Evolutionary conservation across 2,329 filamentous ascomycete genomes (phyloP).

Genomic region (Fusarium sp.): DNA sequence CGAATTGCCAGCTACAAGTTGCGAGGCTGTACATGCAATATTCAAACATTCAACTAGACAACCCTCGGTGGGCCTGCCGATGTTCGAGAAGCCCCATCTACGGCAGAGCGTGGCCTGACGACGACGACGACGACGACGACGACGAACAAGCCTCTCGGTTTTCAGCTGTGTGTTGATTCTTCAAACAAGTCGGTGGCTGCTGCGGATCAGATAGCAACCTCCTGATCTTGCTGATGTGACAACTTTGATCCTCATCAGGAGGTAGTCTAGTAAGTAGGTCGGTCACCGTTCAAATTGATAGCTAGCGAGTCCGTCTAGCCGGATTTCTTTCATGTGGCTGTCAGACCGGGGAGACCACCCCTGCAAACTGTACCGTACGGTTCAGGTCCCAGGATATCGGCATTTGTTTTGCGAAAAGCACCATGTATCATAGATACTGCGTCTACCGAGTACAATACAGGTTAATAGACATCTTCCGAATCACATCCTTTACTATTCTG

Average conservation of each 20-base stretch:
- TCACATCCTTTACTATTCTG: neutral
- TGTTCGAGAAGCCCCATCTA: constrained; percentile 37
- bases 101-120: constrained; percentile 20
- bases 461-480: too few species aligned
- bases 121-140: too few species aligned
- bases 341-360: too few species aligned
- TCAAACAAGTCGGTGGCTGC: neutral
- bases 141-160: neutral
- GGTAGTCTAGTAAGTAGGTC: too few species aligned
- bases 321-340: constrained; percentile 13
- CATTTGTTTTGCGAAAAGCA: neutral
- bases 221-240: constrained; percentile 35
- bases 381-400: neutral
- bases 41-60: neutral
- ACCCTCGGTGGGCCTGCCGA: constrained; percentile 23
- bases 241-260: constrained; percentile 28
- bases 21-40: neutral
- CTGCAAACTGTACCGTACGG: neutral
- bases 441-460: too few species aligned
- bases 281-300: too few species aligned
- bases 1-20: constrained; percentile 30
- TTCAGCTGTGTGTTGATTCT: constrained; percentile 20
- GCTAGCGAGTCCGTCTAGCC: constrained; percentile 2
- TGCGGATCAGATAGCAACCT: constrained; percentile 29
- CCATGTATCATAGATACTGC: too few species aligned